phyloP scores from a whole-genome alignment of 2,329 filamentous ascomycete species.

The Colletotrichum truncatum region DNA sequence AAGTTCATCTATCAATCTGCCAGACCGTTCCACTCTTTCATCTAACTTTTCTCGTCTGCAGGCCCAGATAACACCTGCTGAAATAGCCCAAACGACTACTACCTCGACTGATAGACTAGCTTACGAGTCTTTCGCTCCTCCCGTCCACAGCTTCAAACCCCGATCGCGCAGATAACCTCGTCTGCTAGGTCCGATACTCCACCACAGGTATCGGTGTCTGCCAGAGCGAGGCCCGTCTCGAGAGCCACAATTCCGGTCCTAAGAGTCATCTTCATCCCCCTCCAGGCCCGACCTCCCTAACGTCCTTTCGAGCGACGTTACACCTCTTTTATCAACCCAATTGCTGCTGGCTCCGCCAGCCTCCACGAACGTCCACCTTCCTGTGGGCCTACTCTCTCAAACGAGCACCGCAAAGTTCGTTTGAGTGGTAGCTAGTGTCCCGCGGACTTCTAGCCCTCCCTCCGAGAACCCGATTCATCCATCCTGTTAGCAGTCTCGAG shows the following conservation, averaged over 20 bases:
- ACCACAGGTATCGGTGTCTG: constrained; percentile 84
- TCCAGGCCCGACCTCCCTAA: constrained; percentile 93
- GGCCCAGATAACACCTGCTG: constrained; percentile 30
- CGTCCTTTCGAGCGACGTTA: constrained; percentile 76
- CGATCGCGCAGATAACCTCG: constrained; percentile 65
- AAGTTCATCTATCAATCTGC: background rate
- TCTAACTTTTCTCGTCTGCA: constrained; percentile 25
- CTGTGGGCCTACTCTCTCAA: constrained; percentile 98
- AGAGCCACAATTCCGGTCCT: constrained; percentile 88
- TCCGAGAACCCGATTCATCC: background rate
- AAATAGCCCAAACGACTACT: background rate
- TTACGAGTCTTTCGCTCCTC: constrained; percentile 24
- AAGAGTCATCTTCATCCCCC: constrained; percentile 83
- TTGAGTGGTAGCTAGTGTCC: constrained; percentile 98
- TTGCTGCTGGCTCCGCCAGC: constrained; percentile 92
- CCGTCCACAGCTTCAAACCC: constrained; percentile 29
- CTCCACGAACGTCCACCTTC: constrained; percentile 67
- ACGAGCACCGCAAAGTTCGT: constrained; percentile 94
- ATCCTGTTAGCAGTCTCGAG: constrained; percentile 33
- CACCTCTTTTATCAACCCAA: constrained; percentile 40
- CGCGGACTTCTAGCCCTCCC: constrained; percentile 67
- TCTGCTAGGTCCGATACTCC: constrained; percentile 88
- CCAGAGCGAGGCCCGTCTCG: constrained; percentile 67
- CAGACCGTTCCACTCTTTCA: background rate
- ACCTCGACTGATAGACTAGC: background rate